Base-by-base conservation (phyloP, 331 rosid species). In the Arachis monticola region DNA sequence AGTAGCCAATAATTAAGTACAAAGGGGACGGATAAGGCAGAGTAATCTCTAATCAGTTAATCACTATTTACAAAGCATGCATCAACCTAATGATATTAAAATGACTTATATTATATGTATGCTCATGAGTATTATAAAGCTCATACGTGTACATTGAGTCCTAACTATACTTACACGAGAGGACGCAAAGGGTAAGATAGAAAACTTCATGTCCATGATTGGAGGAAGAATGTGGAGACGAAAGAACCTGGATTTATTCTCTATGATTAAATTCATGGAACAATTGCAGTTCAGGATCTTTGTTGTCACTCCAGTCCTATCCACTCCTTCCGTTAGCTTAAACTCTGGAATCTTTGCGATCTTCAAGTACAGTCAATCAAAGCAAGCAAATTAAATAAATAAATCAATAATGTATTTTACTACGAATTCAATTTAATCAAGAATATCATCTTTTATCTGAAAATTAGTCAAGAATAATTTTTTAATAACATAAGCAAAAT, bases 261-360 rank as follows among this genome's bases (percentile, higher is more conserved):
- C 89, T 45, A 88, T 61, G 13, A 83, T 55, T 67, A 94, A 83
- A 68, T 83, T 67, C 62, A 94, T 69, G 10, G 96, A 78, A 68
- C 88, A 90, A 73, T 86, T 90, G 79, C 85, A 88, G 27, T 83
- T 88, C 9, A 94, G 73, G 38, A 94, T 79, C 87, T 90, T 90
- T 8, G 97, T 92, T 46, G 93, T 47, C 56, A 94, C 99, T 0
- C 99, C 99, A 2, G 88, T 88, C 42, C 86, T 80, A 32, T 94
- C 99, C 80, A 90, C 95, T 58, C 99, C 99, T 87, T 92, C 97
- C 31, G 87, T 97, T 1, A 94, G 77, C 63, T 79, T 87, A 58
- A 94, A 94, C 63, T 82, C 89, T 0, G 38, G 47, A 72, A 94
- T 72, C 85, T 84, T 80, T 67, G 83, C 75, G 9, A 93, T 76